These are phyloP conservation scores for Rhizopogon vesiculosus DNA, from an alignment of 768 basidiomycete genomes.

Conservation along the genomic window DNA sequence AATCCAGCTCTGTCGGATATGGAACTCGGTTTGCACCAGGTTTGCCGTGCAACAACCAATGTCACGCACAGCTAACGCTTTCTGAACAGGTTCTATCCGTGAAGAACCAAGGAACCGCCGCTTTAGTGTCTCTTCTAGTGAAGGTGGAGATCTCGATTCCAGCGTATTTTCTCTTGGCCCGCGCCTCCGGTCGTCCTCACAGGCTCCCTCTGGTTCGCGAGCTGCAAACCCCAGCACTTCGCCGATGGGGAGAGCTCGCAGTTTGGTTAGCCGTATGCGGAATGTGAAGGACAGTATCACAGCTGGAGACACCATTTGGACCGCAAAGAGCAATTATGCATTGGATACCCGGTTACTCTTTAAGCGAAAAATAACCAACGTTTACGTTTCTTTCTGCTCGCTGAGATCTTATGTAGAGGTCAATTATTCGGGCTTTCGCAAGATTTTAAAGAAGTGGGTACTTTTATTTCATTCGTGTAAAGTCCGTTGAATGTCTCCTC, in stretches of 20 bases:
- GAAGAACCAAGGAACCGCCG: slow-evolving; percentile 8
- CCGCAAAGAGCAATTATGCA: slow-evolving; percentile 71
- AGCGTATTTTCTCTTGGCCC: slow-evolving; percentile 25
- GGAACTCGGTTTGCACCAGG: slow-evolving; percentile 21
- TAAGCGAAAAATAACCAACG: slow-evolving; percentile 82
- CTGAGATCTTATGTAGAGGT: slow-evolving; percentile 86
- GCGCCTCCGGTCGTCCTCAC: slow-evolving; percentile 2
- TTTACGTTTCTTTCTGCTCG: slow-evolving; percentile 73
- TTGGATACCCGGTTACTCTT: slow-evolving; percentile 79
- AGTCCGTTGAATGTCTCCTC: not conserved
- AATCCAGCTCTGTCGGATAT: slow-evolving; percentile 24
- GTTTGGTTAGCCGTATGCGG: slow-evolving; percentile 44
- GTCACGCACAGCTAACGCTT: not conserved
- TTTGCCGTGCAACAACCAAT: not conserved
- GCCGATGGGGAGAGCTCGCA: slow-evolving; percentile 27
- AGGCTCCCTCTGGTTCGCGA: slow-evolving; percentile 16
- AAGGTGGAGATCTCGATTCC: slow-evolving; percentile 39
- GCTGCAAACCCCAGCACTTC: slow-evolving; percentile 24
- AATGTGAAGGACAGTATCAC: slow-evolving; percentile 50
- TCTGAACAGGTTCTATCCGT: slow-evolving; percentile 8
- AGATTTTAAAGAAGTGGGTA: slow-evolving; percentile 92
- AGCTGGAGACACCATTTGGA: slow-evolving; percentile 62
- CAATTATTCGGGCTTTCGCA: slow-evolving; percentile 90
- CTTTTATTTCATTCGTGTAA: not conserved
- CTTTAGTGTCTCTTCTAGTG: slow-evolving; percentile 47